A percentile compares a stretch with the other conserved stretches of the same genome.
These are phyloP conservation scores for Umbelopsis sp. DNA, from an alignment of 371 early-diverging fungal genomes.

Conservation along the genomic window DNA sequence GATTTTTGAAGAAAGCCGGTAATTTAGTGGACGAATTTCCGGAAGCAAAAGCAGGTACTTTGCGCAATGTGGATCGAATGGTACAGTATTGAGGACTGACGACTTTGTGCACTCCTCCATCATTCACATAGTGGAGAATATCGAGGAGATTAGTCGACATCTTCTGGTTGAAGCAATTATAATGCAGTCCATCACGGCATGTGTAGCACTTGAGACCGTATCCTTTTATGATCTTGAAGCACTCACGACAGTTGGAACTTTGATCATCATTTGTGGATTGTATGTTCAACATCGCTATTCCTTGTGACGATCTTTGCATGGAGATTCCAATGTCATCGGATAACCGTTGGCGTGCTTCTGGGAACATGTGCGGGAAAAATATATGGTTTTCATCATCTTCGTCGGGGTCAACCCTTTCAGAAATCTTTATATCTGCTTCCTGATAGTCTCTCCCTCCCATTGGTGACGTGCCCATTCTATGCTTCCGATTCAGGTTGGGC, in stretches of 20 bases:
- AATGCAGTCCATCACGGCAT: constrained; percentile 50
- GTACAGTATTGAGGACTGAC: constrained; percentile 49
- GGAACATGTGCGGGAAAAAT: constrained; percentile 52
- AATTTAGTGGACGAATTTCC: not conserved
- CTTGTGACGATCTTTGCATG: not conserved
- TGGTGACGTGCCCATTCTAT: constrained; percentile 16
- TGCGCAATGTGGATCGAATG: not conserved
- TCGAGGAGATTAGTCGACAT: constrained; percentile 35
- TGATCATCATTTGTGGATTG: constrained; percentile 1
- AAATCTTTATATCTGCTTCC: constrained; percentile 1
- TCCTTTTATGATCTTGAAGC: constrained; percentile 49
- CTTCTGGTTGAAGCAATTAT: constrained; percentile 35
- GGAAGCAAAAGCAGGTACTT: no score
- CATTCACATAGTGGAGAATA: constrained; percentile 46
- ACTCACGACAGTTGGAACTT: constrained; percentile 50
- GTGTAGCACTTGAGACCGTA: constrained; percentile 59
- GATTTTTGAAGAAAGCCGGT: not conserved
- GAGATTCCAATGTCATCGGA: constrained; percentile 16
- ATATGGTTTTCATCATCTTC: constrained; percentile 33
- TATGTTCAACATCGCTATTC: not conserved
- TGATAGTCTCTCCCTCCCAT: not conserved
- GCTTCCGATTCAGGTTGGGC: constrained; percentile 26
- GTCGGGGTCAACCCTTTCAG: constrained; percentile 15
- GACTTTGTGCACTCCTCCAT: constrained; percentile 50
- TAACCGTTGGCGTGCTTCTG: constrained; percentile 14